phyloP scores from a whole-genome alignment of 2,329 filamentous ascomycete species.

The Ambrosiella beaveri region DNA sequence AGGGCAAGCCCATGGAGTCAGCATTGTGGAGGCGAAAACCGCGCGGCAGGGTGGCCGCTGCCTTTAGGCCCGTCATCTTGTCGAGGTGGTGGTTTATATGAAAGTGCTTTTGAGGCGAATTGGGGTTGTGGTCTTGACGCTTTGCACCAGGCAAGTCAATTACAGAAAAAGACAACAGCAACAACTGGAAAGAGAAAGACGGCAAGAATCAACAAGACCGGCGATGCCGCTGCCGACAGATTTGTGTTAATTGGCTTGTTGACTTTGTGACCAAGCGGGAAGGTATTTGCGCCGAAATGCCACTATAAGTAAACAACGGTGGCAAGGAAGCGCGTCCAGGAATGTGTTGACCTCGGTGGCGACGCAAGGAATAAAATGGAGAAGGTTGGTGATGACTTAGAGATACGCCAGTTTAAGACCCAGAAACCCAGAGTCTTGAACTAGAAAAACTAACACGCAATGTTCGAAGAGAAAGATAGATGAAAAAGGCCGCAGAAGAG shows the following conservation, averaged over 20 bases:
- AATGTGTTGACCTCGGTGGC: constrained; percentile 1
- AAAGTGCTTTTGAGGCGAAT: background rate
- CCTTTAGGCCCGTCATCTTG: constrained; percentile 30
- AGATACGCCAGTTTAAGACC: background rate
- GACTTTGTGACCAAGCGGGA: background rate
- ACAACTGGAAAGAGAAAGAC: background rate
- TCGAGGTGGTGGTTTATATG: background rate
- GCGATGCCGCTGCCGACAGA: background rate
- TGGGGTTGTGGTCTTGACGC: background rate
- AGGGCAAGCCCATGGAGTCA: constrained; percentile 20
- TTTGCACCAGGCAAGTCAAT: constrained; percentile 6
- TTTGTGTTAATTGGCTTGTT: background rate
- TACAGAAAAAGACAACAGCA: background rate
- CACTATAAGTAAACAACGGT: background rate
- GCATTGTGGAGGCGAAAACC: constrained; percentile 22
- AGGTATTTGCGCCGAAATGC: constrained; percentile 1
- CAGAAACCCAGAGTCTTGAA: background rate
- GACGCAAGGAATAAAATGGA: background rate
- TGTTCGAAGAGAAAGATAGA: background rate
- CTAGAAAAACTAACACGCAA: background rate
- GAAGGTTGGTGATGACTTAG: background rate
- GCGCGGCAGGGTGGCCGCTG: constrained; percentile 27
- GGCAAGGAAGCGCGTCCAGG: constrained; percentile 7
- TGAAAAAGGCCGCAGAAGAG: background rate
- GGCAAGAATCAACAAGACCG: background rate